These are phyloP conservation scores for Nemania abortiva DNA, from an alignment of 2,329 filamentous ascomycete genomes.

Conservation along the genomic window DNA sequence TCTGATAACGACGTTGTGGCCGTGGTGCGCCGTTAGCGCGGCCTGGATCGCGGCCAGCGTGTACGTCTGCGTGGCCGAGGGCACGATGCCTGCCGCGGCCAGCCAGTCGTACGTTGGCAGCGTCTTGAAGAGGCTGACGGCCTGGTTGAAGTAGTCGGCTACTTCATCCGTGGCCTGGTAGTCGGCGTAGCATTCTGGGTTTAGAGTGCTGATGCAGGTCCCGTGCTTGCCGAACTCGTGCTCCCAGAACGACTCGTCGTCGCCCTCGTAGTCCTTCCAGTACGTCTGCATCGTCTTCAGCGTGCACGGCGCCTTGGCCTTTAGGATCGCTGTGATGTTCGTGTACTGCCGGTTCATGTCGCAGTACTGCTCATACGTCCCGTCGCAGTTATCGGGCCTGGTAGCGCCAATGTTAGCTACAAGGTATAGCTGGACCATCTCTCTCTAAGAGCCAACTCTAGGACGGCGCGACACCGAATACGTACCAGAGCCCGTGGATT, in stretches of 20 bases:
- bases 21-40: constrained; percentile 64
- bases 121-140: constrained; percentile 73
- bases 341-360: constrained; percentile 70
- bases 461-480: background rate
- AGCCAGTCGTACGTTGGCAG: constrained; percentile 75
- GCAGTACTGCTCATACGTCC: constrained; percentile 75
- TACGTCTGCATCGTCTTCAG: constrained; percentile 76
- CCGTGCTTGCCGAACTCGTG: constrained; percentile 84
- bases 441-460: too few relatives aligned
- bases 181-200: constrained; percentile 72
- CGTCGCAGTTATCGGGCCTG: constrained; percentile 74
- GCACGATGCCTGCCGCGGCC: constrained; percentile 70
- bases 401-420: too few relatives aligned
- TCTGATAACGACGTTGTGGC: constrained; percentile 66
- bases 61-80: constrained; percentile 68
- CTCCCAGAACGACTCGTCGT: constrained; percentile 76
- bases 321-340: constrained; percentile 74
- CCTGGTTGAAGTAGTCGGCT: constrained; percentile 74
- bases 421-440: too few relatives aligned
- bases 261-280: constrained; percentile 76
- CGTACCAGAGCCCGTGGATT: constrained; percentile 73
- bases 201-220: constrained; percentile 75
- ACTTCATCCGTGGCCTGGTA: constrained; percentile 73
- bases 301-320: constrained; percentile 56
- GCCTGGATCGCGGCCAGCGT: constrained; percentile 68